A percentile compares a stretch with the other conserved stretches of the same genome.
Conservation (phyloP, 2,329 filamentous ascomycete species). For the Xylariaceae sp. region DNA sequence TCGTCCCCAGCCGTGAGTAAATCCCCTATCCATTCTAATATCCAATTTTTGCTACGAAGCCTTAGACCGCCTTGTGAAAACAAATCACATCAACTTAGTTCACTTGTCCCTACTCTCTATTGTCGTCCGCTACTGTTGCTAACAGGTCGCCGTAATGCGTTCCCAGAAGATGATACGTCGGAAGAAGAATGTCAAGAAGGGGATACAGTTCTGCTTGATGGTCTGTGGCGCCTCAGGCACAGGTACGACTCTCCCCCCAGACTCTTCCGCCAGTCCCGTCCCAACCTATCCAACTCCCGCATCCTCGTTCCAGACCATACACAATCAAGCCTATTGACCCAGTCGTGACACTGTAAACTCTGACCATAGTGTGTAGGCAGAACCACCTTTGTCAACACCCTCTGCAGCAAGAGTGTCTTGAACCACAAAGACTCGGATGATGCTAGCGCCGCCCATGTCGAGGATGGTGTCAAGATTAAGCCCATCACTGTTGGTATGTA, state of each 20-base stretch:
- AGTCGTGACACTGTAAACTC: not conserved
- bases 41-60: conserved; percentile 27
- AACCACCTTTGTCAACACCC: conserved; percentile 99
- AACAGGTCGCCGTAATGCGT: conserved; percentile 38
- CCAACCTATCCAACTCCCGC: conserved; percentile 7
- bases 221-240: conserved; percentile 98
- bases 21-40: conserved; percentile 36
- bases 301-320: not conserved
- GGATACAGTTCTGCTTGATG: conserved; percentile 99
- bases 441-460: conserved; percentile 83
- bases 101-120: conserved; percentile 4
- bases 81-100: conserved; percentile 11
- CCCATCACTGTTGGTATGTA: conserved; percentile 91
- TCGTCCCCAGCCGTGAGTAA: conserved; percentile 46
- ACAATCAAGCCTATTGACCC: conserved; percentile 10
- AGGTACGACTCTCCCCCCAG: conserved; percentile 66
- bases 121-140: conserved; percentile 22
- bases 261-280: conserved; percentile 13
- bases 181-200: conserved; percentile 99
- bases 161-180: conserved; percentile 91
- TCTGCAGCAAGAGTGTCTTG: conserved; percentile 93
- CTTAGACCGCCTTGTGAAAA: conserved; percentile 29
- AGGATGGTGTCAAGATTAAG: conserved; percentile 98
- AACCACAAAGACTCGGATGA: conserved; percentile 93
- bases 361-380: conserved; percentile 67